A percentile compares a stretch with the other conserved stretches of the same genome.
Conservation (phyloP, 805 yeast genomes). For the Candida succiphila region DNA sequence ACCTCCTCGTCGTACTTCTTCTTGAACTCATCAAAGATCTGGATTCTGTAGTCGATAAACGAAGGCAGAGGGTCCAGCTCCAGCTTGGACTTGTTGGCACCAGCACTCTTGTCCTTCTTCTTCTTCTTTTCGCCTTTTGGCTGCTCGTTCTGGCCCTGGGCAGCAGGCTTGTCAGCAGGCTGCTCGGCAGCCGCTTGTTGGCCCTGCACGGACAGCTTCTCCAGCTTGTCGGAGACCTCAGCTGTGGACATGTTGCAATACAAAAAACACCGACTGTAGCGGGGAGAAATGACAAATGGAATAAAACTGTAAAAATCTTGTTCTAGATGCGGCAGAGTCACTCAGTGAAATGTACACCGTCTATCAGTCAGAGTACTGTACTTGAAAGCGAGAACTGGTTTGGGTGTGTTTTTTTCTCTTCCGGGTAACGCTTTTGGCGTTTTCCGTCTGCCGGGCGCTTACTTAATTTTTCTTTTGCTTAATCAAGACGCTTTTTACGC, state of each 20-base stretch:
- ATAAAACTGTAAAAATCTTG: too few relatives aligned
- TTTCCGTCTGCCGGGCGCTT: too few relatives aligned
- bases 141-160: conserved; percentile 6
- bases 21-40: conserved; percentile 72
- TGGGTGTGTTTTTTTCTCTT: neutral
- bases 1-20: conserved; percentile 65
- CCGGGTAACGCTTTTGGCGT: neutral
- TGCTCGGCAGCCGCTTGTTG: too few relatives aligned
- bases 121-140: conserved; percentile 23
- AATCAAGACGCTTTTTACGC: too few relatives aligned
- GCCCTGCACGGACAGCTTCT: conserved; percentile 32
- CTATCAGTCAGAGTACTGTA: neutral
- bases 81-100: conserved; percentile 29
- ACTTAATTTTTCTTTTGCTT: too few relatives aligned
- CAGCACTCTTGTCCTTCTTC: conserved; percentile 32
- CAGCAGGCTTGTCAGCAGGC: conserved; percentile 11
- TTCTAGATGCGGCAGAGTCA: too few relatives aligned
- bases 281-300: neutral
- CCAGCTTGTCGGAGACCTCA: conserved; percentile 39
- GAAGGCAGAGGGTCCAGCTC: conserved; percentile 70
- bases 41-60: conserved; percentile 70
- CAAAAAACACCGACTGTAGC: neutral
- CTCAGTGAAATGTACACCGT: too few relatives aligned
- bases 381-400: neutral
- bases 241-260: conserved; percentile 24